phyloP scores from a whole-genome alignment of 2,329 filamentous ascomycete species.

The Orbilia quercus region DNA sequence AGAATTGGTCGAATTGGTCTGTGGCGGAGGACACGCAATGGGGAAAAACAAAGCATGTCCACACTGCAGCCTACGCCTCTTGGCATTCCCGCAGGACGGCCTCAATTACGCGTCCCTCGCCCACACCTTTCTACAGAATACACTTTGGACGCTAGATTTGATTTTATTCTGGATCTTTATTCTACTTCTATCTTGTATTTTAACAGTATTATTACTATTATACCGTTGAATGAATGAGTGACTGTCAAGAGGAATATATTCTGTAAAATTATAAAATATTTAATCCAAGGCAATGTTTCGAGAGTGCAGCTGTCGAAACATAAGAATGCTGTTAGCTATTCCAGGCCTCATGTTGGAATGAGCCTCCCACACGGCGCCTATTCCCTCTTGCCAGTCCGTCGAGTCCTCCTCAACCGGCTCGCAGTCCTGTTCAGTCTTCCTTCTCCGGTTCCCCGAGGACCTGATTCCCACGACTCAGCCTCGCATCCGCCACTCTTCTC shows the following conservation, averaged over 20 bases:
- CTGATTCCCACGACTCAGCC: slow-evolving; percentile 21
- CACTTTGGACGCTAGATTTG: too few relatives aligned
- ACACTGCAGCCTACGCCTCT: slow-evolving; percentile 53
- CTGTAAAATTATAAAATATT: too few relatives aligned
- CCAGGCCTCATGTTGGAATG: neutral
- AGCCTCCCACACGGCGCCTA: slow-evolving; percentile 24
- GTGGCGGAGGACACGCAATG: slow-evolving; percentile 57
- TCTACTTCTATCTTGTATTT: neutral
- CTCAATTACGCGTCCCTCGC: slow-evolving; percentile 55
- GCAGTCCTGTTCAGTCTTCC: slow-evolving; percentile 23
- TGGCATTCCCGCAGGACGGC: slow-evolving; percentile 41
- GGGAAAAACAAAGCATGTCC: slow-evolving; percentile 47
- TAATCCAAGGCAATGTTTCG: too few relatives aligned
- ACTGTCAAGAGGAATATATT: neutral
- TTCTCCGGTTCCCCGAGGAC: slow-evolving; percentile 36
- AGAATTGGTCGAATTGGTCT: slow-evolving; percentile 28
- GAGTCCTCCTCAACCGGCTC: slow-evolving; percentile 40
- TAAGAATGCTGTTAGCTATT: too few relatives aligned
- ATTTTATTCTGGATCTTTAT: too few relatives aligned
- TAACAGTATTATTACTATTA: neutral
- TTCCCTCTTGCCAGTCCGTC: too few relatives aligned
- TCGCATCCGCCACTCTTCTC: slow-evolving; percentile 43
- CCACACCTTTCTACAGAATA: slow-evolving; percentile 11
- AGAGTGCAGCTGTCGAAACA: too few relatives aligned
- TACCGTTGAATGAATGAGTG: too few relatives aligned